Evolutionary conservation across 495 filamentous ascomycete genomes (phyloP).

Genomic region (Annulohypoxylon stygium): DNA sequence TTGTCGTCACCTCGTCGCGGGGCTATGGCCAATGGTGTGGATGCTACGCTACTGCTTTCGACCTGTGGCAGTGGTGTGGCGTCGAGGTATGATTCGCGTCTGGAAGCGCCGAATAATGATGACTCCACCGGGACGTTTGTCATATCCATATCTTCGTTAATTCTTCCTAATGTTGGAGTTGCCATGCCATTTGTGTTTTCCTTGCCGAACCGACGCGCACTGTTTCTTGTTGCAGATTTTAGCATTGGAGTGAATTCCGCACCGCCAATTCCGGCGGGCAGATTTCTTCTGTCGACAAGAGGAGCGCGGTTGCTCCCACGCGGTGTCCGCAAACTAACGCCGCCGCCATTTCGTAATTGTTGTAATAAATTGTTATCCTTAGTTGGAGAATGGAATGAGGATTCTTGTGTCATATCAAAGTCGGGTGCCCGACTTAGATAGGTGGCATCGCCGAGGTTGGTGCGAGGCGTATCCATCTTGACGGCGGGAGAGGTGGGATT

Average conservation of each 20-base stretch:
- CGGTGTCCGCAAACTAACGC: conserved; percentile 75
- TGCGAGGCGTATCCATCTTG: conserved; percentile 79
- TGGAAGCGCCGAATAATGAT: conserved; percentile 75
- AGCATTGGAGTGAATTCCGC: conserved; percentile 94
- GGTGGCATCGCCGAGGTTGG: conserved; percentile 82
- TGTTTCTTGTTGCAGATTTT: conserved; percentile 88
- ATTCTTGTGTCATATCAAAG: conserved; percentile 82
- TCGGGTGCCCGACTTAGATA: conserved; percentile 77
- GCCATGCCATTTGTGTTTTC: conserved; percentile 63
- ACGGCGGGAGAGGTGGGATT: conserved; percentile 31
- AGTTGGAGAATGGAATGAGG: conserved; percentile 86
- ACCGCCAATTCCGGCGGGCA: conserved; percentile 69
- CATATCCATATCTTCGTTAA: conserved; percentile 76
- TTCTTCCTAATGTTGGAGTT: conserved; percentile 77
- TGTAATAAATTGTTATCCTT: conserved; percentile 81
- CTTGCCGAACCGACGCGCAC: conserved; percentile 70
- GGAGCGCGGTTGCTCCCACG: conserved; percentile 68
- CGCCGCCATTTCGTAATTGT: conserved; percentile 72
- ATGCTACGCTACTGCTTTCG: conserved; percentile 80
- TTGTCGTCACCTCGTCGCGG: conserved; percentile 70
- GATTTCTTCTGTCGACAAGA: conserved; percentile 75
- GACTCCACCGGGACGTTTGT: conserved; percentile 72
- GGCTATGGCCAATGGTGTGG: conserved; percentile 78
- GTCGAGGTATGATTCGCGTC: conserved; percentile 63
- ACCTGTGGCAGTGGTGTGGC: conserved; percentile 73